Percentiles rank a stretch among this genome's conserved stretches.
phyloP scores from a whole-genome alignment of 129 eudicot genomes.

The Flaveria trinervia region DNA sequence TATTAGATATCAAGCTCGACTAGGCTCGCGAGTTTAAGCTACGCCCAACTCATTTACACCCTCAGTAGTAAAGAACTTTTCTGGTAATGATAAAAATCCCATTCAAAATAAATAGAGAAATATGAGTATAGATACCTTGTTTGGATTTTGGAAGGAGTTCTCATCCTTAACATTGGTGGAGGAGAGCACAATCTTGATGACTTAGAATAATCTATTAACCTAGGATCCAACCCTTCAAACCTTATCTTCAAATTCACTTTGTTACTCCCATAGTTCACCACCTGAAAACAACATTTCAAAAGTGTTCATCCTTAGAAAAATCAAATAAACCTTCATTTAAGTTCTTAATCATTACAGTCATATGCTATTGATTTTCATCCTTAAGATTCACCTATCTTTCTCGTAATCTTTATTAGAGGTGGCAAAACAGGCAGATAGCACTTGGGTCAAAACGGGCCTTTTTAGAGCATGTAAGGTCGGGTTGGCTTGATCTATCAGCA shows the following conservation, averaged over 20 bases:
- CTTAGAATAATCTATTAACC: constrained; percentile 35
- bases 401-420: not conserved
- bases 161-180: constrained; percentile 70
- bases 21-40: too few species aligned
- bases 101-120: not conserved
- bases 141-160: constrained; percentile 68
- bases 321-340: not conserved
- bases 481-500: not conserved
- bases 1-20: too few species aligned
- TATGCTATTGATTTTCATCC: constrained; percentile 12
- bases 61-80: too few species aligned
- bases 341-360: constrained; percentile 8
- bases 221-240: constrained; percentile 47
- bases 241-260: constrained; percentile 54
- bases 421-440: not conserved
- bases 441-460: not conserved
- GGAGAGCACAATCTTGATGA: constrained; percentile 53
- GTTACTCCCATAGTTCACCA: constrained; percentile 69
- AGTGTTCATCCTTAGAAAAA: not conserved
- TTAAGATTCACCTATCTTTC: not conserved
- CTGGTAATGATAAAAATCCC: not conserved
- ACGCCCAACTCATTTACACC: too few species aligned
- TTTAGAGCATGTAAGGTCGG: not conserved
- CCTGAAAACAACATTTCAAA: constrained; percentile 39
- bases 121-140: constrained; percentile 49